These are phyloP conservation scores for Gossypium thurberi DNA, from an alignment of 345 rosid genomes.

Conservation along the genomic window DNA sequence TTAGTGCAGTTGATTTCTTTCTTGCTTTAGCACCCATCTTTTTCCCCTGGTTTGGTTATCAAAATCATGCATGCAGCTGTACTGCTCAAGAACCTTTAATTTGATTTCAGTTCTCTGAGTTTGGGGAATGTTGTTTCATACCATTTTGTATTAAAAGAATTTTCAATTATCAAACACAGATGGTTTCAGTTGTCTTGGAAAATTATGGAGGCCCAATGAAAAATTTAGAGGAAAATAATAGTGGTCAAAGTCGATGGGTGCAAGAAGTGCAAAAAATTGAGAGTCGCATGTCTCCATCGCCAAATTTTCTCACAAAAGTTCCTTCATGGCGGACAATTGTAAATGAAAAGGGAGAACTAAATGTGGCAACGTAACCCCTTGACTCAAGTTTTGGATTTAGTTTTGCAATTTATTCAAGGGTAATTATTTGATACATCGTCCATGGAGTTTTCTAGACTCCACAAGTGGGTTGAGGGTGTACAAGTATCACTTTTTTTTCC, in stretches of 20 bases:
- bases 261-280: conserved; percentile 67
- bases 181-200: conserved; percentile 84
- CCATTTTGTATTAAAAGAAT: neutral
- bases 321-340: conserved; percentile 76
- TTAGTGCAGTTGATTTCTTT: neutral
- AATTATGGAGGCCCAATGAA: conserved; percentile 47
- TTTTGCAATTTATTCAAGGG: neutral
- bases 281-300: conserved; percentile 40
- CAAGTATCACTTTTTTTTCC: too few relatives aligned
- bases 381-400: conserved; percentile 14
- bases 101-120: neutral
- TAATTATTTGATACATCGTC: too few relatives aligned
- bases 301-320: conserved; percentile 36
- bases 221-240: conserved; percentile 35
- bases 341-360: conserved; percentile 70
- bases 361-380: conserved; percentile 53
- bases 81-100: neutral
- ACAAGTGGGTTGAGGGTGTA: too few relatives aligned
- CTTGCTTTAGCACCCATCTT: neutral
- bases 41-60: neutral
- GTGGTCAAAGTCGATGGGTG: conserved; percentile 53
- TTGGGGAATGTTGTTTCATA: neutral
- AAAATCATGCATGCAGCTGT: neutral
- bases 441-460: too few relatives aligned
- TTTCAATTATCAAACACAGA: conserved; percentile 34